Evolutionary conservation across 345 rosid species (phyloP), one percentile per base, ranked within the genome.

Genomic region (Noccaea bulbosa): DNA sequence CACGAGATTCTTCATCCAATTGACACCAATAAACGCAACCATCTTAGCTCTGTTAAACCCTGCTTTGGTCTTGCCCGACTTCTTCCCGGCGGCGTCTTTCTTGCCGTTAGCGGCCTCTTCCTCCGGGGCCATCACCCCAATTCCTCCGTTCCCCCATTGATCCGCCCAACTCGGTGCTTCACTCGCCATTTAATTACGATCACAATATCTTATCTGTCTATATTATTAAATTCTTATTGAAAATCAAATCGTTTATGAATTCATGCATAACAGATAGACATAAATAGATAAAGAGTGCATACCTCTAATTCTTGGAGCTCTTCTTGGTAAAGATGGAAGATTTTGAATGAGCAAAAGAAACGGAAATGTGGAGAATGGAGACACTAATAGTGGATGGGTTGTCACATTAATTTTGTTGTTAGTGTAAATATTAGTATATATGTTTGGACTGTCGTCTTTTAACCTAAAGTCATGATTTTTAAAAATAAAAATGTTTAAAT

Each of bases 131-230:
- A 84, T 83, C 34, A 84, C 81, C 15, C 70, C 82, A 70, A 81
- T 67, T 8, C 97, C 97, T 56, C 97, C 97, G 5, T 83, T 83
- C 5, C 97, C 99, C 97, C 95, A 88, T 67, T 94, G 96, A 78
- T 89, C 97, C 8, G 96, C 95, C 97, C 93, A 93, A 83, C 93
- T 91, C 2, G 90, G 91, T 45, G 92, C 91, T 44, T 86, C 95
- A 55, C 82, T 82, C 8, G 81, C 90, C 98, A 91, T 87, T 61
- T 41, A 50, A 4, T 34, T 11, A 9, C 12, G 38, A 63, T 44
- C 46, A 30, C 38, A 20, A 15, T 64, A 55, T 30, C n/a, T 37
- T 37, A 27, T 12, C 3, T 30, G 10, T 44, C 70, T 30, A 61
- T 14, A 20, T 20, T 14, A 20, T 20, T 4, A 6, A 32, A 24